These are phyloP conservation scores for Sphaerobolus stellatus DNA, from an alignment of 1,284 basidiomycete species.

Conservation along the genomic window DNA sequence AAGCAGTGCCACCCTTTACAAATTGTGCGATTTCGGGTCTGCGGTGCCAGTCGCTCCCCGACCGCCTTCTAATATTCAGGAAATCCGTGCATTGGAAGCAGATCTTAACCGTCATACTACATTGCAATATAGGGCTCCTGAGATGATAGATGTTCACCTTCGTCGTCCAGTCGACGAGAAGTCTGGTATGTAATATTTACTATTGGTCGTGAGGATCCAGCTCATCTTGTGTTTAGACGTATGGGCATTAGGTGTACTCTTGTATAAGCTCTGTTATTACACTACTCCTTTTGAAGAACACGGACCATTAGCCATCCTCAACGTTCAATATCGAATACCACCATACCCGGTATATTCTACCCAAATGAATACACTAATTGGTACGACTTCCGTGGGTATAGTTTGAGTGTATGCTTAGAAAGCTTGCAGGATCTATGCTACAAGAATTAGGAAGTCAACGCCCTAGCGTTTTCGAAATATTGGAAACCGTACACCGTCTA, in stretches of 20 bases:
- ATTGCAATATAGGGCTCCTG: constrained; percentile 93
- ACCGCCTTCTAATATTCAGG: constrained; percentile 72
- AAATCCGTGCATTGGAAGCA: constrained; percentile 84
- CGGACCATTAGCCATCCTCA: constrained; percentile 93
- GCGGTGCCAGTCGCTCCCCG: constrained; percentile 72
- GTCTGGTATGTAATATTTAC: constrained; percentile 49
- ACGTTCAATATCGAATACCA: constrained; percentile 94
- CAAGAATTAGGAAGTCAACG: constrained; percentile 82
- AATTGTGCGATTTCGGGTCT: constrained; percentile 98
- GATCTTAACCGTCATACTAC: constrained; percentile 96
- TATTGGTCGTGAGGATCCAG: background rate
- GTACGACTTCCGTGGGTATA: constrained; percentile 42
- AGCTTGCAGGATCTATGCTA: constrained; percentile 73
- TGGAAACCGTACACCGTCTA: constrained; percentile 74
- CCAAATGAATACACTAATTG: constrained; percentile 84
- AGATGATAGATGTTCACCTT: constrained; percentile 94
- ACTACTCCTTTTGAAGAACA: constrained; percentile 99
- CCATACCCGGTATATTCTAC: constrained; percentile 91
- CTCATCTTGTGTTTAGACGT: constrained; percentile 49
- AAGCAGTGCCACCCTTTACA: constrained; percentile 75
- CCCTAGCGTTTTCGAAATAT: constrained; percentile 79
- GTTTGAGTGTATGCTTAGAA: background rate
- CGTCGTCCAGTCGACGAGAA: constrained; percentile 87
- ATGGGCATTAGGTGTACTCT: constrained; percentile 75
- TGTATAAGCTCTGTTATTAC: constrained; percentile 93